Conservation (phyloP, 139 green algal species). For the Chloropicon primus region DNA sequence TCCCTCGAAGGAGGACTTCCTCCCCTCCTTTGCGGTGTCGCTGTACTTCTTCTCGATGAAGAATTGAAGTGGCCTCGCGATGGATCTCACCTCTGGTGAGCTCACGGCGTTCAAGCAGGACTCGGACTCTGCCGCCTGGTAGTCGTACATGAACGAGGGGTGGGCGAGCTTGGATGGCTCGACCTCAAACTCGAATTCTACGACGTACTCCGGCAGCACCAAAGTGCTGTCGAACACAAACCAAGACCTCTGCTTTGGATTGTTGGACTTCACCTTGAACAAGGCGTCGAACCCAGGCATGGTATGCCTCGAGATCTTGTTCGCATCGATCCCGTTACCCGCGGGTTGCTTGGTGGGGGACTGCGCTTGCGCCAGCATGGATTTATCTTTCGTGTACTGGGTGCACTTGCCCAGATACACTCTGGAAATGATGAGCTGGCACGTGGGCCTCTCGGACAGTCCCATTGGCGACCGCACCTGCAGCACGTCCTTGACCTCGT, state of each 20-base stretch:
- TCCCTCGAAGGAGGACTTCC: neutral
- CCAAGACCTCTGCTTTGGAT: constrained; percentile 40
- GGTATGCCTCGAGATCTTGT: neutral
- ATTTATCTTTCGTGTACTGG: constrained; percentile 10
- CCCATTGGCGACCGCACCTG: neutral
- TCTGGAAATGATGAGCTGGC: constrained; percentile 35
- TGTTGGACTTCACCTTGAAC: constrained; percentile 4
- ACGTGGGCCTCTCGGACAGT: neutral
- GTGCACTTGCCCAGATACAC: constrained; percentile 27
- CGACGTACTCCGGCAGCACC: constrained; percentile 58
- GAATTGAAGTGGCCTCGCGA: neutral
- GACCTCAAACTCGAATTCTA: constrained; percentile 36
- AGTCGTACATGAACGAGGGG: neutral
- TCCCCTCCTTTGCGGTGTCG: neutral
- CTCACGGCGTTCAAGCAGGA: neutral
- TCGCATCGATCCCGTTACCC: neutral
- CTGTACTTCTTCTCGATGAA: neutral
- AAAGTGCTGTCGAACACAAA: constrained; percentile 41
- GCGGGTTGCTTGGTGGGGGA: neutral
- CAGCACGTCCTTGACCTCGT: constrained; percentile 12
- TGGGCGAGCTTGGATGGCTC: neutral
- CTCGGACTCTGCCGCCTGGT: neutral
- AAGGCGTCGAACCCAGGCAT: constrained; percentile 3
- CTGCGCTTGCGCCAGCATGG: neutral
- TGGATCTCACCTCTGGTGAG: neutral